These are phyloP conservation scores for Ajuga reptans DNA, from an alignment of 305 asterid species.

Conservation along the genomic window DNA sequence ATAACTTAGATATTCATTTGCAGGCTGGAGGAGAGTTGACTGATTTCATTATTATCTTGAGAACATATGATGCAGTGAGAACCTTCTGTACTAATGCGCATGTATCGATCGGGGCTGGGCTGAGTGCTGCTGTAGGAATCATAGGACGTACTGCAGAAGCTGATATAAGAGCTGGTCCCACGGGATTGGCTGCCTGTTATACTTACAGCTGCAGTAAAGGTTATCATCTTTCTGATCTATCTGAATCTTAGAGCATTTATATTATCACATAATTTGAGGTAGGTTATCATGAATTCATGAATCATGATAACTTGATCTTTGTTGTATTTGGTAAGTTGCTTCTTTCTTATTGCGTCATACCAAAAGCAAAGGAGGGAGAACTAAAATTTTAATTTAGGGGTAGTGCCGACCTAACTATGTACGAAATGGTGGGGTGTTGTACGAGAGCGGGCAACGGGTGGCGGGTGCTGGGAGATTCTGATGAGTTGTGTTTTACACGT, in stretches of 20 bases:
- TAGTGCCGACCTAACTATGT: too few species aligned
- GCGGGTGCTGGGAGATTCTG: too few species aligned
- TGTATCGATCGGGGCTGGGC: constrained; percentile 81
- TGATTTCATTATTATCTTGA: constrained; percentile 77
- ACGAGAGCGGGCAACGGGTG: too few species aligned
- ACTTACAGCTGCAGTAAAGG: constrained; percentile 97
- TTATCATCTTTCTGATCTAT: constrained; percentile 21
- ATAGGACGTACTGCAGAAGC: constrained; percentile 95
- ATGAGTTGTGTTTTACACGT: not conserved
- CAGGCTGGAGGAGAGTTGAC: constrained; percentile 98
- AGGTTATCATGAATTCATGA: too few species aligned
- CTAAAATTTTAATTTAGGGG: too few species aligned
- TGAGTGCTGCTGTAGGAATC: constrained; percentile 77
- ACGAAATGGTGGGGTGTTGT: too few species aligned
- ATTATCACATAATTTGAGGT: not conserved
- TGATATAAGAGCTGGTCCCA: constrained; percentile 68
- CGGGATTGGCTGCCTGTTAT: constrained; percentile 68
- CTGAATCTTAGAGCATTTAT: not conserved
- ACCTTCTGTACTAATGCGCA: constrained; percentile 69
- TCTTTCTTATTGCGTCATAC: not conserved
- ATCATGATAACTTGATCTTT: not conserved
- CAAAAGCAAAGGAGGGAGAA: not conserved
- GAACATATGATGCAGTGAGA: constrained; percentile 69
- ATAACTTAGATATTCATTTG: constrained; percentile 12
- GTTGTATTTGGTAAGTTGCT: not conserved